Percentiles rank a stretch among this genome's conserved stretches.
These are phyloP conservation scores for Corylus heterophylla DNA, from an alignment of 306 rosid genomes.

Conservation along the genomic window DNA sequence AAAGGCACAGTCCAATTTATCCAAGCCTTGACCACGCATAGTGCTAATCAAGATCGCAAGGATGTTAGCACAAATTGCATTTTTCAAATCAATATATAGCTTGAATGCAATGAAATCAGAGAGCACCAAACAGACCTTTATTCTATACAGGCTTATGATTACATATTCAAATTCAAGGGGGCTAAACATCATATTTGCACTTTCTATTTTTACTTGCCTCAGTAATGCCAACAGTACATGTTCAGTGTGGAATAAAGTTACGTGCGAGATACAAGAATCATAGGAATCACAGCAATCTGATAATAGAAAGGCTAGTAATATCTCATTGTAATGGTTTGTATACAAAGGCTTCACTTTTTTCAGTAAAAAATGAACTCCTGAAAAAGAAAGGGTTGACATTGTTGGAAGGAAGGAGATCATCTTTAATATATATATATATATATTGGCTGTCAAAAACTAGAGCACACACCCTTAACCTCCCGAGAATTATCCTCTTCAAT, in stretches of 20 bases:
- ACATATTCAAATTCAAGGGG: neutral
- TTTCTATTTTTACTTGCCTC: conserved; percentile 16
- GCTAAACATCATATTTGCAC: neutral
- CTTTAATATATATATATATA: too few relatives aligned
- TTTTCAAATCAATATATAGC: conserved; percentile 2
- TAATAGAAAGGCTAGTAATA: neutral
- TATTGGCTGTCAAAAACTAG: too few relatives aligned
- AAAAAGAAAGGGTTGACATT: neutral
- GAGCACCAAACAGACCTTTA: neutral
- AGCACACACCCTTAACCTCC: too few relatives aligned
- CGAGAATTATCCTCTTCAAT: too few relatives aligned
- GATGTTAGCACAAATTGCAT: conserved; percentile 34
- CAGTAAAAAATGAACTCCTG: neutral
- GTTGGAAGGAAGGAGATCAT: neutral
- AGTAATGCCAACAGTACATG: conserved; percentile 6
- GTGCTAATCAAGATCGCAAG: conserved; percentile 56
- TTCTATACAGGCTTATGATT: neutral
- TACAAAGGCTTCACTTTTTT: neutral
- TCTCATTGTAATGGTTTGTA: neutral
- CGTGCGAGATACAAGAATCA: neutral
- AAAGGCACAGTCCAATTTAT: conserved; percentile 48
- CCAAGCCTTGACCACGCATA: conserved; percentile 44
- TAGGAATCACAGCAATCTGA: neutral
- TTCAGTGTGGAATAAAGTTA: conserved; percentile 2
- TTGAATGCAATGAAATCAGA: neutral